Conservation (phyloP, 2,329 filamentous ascomycete genomes). For the Capronia americana region DNA sequence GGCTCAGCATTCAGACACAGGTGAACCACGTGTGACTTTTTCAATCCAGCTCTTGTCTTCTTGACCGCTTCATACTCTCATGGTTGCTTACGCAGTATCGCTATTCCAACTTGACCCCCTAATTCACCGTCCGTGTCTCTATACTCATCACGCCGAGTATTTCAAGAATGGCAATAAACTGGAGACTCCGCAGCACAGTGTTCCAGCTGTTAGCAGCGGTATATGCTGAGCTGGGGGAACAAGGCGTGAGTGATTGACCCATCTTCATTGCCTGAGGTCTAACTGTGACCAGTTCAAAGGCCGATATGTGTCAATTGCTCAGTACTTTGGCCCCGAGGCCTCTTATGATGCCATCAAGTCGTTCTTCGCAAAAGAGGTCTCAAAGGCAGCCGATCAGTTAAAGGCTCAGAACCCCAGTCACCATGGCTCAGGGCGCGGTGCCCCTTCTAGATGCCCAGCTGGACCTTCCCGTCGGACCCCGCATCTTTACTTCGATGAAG, state of each 20-base stretch:
- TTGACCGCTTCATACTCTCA: not conserved
- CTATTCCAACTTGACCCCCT: not conserved
- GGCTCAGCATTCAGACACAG: not conserved
- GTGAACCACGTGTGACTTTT: not conserved
- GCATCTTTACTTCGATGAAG: conserved; percentile 32
- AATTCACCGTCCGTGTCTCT: not conserved
- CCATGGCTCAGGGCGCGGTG: conserved; percentile 12
- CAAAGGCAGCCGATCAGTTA: conserved; percentile 23
- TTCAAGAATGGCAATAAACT: conserved; percentile 28
- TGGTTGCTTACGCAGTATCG: not conserved
- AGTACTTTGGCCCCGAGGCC: conserved; percentile 28
- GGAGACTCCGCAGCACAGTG: conserved; percentile 25
- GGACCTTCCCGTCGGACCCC: conserved; percentile 17
- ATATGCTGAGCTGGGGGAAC: conserved; percentile 33
- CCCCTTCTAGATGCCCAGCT: conserved; percentile 5
- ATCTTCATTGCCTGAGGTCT: not conserved
- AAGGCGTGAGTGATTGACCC: conserved; percentile 20
- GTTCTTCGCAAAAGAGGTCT: conserved; percentile 33
- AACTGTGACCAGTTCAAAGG: conserved; percentile 28
- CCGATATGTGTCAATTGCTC: conserved; percentile 30
- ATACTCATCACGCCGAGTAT: not conserved
- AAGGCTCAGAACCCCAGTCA: conserved; percentile 13
- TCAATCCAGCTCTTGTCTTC: not conserved
- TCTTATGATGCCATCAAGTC: conserved; percentile 29
- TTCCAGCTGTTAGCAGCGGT: conserved; percentile 30